A percentile compares a stretch with the other conserved stretches of the same genome.
phyloP scores from a whole-genome alignment of 192 early-diverging fungal genomes.

The Rhizophagus sp. region DNA sequence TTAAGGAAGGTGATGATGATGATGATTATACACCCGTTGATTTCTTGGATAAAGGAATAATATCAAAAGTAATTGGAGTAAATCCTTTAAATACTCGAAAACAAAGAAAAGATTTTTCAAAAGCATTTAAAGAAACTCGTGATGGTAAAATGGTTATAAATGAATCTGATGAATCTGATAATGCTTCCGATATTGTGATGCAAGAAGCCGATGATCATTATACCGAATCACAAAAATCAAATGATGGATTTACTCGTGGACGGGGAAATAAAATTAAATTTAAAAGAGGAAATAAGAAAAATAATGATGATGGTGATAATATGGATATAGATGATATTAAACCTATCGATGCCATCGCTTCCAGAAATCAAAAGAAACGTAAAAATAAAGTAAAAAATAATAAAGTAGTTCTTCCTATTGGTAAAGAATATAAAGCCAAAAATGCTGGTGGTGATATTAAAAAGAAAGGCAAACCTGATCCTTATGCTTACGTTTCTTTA shows the following conservation, averaged over 20 bases:
- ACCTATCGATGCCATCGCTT: conserved; percentile 35
- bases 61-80: conserved; percentile 59
- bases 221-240: conserved; percentile 73
- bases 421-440: conserved; percentile 83
- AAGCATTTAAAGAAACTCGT: conserved; percentile 62
- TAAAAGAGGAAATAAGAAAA: conserved; percentile 70
- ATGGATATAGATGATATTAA: conserved; percentile 69
- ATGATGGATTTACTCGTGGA: conserved; percentile 84
- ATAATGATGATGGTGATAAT: conserved; percentile 58
- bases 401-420: conserved; percentile 48
- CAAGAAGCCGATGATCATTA: conserved; percentile 81
- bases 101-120: conserved; percentile 45
- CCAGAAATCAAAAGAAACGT: conserved; percentile 38
- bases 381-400: conserved; percentile 37
- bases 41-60: conserved; percentile 85
- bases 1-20: conserved; percentile 60
- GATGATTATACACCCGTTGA: conserved; percentile 71
- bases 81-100: conserved; percentile 40
- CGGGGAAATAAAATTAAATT: conserved; percentile 89
- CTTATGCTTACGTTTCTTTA: conserved; percentile 95
- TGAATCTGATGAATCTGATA: conserved; percentile 49
- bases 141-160: conserved; percentile 86
- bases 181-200: conserved; percentile 38
- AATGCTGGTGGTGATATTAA: conserved; percentile 92
- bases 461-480: conserved; percentile 83